A percentile compares a stretch with the other conserved stretches of the same genome.
Conservation (phyloP, 2,329 filamentous ascomycete genomes). For the Raffaelea deltoideospora region DNA sequence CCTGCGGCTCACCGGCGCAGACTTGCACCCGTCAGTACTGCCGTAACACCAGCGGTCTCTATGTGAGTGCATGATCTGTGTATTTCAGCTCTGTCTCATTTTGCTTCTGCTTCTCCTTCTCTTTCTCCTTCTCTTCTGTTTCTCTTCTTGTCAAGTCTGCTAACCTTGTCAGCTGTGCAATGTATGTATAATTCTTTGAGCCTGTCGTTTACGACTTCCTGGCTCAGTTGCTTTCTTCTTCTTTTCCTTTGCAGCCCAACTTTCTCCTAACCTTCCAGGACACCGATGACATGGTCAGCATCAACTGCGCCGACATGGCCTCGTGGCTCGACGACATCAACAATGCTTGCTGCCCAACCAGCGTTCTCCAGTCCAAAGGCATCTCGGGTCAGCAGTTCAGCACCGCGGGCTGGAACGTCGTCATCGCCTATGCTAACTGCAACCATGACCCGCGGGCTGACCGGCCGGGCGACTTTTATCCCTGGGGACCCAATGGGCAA, state of each 20-base stretch:
- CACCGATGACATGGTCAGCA: neutral
- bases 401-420: constrained; percentile 3
- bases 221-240: too few species aligned
- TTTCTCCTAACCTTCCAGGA: neutral
- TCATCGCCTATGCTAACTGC: constrained; percentile 4
- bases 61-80: too few species aligned
- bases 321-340: neutral
- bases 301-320: neutral
- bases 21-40: constrained; percentile 2
- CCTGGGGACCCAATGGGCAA: constrained; percentile 1
- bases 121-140: too few species aligned
- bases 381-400: constrained; percentile 5
- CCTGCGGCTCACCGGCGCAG: neutral
- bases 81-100: too few species aligned
- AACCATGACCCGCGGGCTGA: constrained; percentile 1
- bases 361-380: neutral
- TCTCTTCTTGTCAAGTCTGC: too few species aligned
- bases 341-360: constrained; percentile 3
- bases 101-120: neutral
- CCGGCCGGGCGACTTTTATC: neutral
- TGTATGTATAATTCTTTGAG: too few species aligned
- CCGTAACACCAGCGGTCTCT: constrained; percentile 4
- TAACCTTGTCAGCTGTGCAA: constrained; percentile 1
- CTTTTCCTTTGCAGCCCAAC: neutral
- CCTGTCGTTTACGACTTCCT: too few species aligned